Base-by-base conservation (phyloP, 495 filamentous ascomycete species). In the Penicillium bovifimosum region DNA sequence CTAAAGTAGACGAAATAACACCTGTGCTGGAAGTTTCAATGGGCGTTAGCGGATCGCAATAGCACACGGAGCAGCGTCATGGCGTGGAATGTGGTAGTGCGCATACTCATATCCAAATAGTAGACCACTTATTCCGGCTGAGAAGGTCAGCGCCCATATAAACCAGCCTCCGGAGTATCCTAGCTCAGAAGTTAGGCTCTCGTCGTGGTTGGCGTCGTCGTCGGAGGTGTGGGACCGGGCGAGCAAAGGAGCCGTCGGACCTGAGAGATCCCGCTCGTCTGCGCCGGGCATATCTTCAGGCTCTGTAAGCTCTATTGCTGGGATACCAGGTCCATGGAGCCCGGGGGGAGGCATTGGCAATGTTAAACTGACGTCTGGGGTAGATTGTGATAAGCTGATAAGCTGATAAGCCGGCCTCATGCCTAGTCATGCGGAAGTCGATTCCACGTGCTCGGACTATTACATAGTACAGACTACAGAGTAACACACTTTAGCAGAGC, bases 1-100 rank as follows among this genome's bases (percentile, higher is more conserved):
- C 85, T 28, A 96, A 76, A 0, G 89, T 93, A 1, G 89, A 85
- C 18, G 88, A 93, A 36, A 96, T 93, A 11, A 95, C 91, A 36
- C 91, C 91, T 16, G 91, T 96, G 61, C 89, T 93, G 55, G 40
- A 51, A 41, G 38, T 42, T 28, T 20, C 54, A 31, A 56, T 34
- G 14, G 14, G 18, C 35, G 41, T 65, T 50, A 60, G 68, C 34
- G 47, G 50, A 44, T 18, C 11, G 18, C 34, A 40, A 32, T 40
- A 31, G 1, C 8, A 29, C n/a, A 50, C 27, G 24, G 26, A 33
- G 42, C 28, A 32, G 31, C 11, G 36, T 31, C 26, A 20, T 20
- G 29, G 54, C 14, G 29, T 40, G n/a, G 4, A 14, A 24, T 7
- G 50, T 17, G 20, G 39, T 34, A 17, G 45, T 47, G 17, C 47